Conservation (phyloP, 169 alveolate genomes). For the Cryptosporidium andersoni region DNA sequence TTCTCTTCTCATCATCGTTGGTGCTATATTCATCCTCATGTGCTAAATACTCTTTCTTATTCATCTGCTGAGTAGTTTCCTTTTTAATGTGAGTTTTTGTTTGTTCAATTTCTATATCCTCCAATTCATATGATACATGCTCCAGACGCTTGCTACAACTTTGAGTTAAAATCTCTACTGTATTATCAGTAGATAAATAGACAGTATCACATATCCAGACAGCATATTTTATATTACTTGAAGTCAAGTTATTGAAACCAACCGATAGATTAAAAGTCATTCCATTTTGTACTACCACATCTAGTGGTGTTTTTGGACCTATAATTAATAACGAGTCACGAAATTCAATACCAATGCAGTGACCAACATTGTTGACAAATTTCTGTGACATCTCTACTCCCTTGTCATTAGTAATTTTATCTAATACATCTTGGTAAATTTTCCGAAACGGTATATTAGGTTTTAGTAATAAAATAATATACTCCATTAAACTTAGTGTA, state of each 20-base stretch:
- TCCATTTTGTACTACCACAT: constrained; percentile 76
- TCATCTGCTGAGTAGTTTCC: constrained; percentile 13
- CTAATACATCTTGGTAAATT: constrained; percentile 59
- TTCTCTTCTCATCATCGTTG: background rate
- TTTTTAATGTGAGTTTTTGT: constrained; percentile 1
- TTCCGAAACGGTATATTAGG: constrained; percentile 65
- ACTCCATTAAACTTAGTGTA: constrained; percentile 67
- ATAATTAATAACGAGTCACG: constrained; percentile 75
- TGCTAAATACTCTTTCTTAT: background rate
- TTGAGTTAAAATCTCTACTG: constrained; percentile 77
- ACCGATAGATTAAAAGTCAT: constrained; percentile 84
- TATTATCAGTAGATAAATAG: constrained; percentile 77
- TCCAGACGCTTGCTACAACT: constrained; percentile 81
- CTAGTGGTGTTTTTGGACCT: constrained; percentile 72
- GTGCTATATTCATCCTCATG: constrained; percentile 33
- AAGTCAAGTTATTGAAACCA: constrained; percentile 82
- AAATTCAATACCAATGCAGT: constrained; percentile 87
- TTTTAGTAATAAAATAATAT: constrained; percentile 40
- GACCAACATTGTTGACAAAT: constrained; percentile 83
- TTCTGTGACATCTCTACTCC: constrained; percentile 72
- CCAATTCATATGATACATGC: constrained; percentile 84
- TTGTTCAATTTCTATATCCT: constrained; percentile 80
- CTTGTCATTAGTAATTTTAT: constrained; percentile 29
- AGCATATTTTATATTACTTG: constrained; percentile 79
- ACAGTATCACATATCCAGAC: constrained; percentile 90